These are phyloP conservation scores for Hanseniaspora occidentalis DNA, from an alignment of 805 yeast species.

Conservation along the genomic window DNA sequence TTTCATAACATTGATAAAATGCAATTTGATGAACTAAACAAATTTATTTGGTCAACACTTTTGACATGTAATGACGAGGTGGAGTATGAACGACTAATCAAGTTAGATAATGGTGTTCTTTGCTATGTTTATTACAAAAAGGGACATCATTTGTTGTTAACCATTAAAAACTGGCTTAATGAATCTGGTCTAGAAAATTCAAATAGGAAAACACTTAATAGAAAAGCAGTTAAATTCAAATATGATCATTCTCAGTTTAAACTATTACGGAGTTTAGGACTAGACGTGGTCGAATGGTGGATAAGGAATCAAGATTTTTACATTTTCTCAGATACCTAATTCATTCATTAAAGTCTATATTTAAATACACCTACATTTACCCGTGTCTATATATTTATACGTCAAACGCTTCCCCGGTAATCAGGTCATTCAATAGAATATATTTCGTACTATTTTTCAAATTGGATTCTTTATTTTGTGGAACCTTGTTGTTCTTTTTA, in stretches of 20 bases:
- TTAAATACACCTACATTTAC: not conserved
- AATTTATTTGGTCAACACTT: not conserved
- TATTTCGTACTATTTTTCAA: not conserved
- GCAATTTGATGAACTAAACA: not conserved
- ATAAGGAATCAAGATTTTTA: not conserved
- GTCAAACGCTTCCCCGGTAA: slow-evolving; percentile 14
- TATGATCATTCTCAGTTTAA: slow-evolving; percentile 1
- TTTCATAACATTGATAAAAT: not conserved
- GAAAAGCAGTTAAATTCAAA: no score
- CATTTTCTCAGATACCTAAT: not conserved
- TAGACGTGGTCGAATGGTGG: slow-evolving; percentile 18
- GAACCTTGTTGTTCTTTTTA: no score
- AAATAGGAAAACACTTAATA: no score
- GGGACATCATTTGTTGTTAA: slow-evolving; percentile 8
- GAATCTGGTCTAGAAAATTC: no score
- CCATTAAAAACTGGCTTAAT: slow-evolving; percentile 23
- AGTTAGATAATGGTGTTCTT: slow-evolving; percentile 21
- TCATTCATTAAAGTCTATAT: not conserved
- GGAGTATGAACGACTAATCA: slow-evolving; percentile 19
- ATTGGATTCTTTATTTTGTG: not conserved
- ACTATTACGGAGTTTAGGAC: slow-evolving; percentile 14
- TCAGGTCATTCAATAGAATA: slow-evolving; percentile 12
- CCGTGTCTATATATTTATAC: slow-evolving; percentile 1
- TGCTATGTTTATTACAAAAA: slow-evolving; percentile 18
- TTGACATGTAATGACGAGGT: not conserved